A percentile compares a stretch with the other conserved stretches of the same genome.
Conservation (phyloP, 352 stramenopile genomes). For the Pythium oligandrum region DNA sequence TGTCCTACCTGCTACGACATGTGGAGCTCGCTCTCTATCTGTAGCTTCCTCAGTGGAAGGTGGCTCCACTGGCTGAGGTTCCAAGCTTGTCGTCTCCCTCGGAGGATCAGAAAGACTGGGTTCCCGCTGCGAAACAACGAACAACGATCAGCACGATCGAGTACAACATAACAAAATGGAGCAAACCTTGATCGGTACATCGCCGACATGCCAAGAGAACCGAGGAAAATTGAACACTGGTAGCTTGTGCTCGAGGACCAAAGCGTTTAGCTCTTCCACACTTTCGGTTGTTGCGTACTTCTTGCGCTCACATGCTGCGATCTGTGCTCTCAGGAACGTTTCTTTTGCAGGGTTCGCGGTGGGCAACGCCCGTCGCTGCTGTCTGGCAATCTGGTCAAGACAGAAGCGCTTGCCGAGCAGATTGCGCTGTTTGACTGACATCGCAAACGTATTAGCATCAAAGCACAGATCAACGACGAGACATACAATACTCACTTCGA, state of each 20-base stretch:
- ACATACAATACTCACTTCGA: constrained; percentile 20
- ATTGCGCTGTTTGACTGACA: constrained; percentile 16
- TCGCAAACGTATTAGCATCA: background rate
- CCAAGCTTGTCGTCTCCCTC: too few relatives aligned
- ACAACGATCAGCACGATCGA: too few relatives aligned
- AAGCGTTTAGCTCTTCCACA: constrained; percentile 27
- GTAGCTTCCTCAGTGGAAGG: too few relatives aligned
- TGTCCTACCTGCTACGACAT: too few relatives aligned
- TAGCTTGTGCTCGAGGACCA: constrained; percentile 19
- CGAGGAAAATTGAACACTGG: constrained; percentile 39
- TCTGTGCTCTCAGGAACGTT: constrained; percentile 22
- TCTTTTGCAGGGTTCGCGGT: constrained; percentile 8
- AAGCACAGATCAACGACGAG: background rate
- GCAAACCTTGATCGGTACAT: constrained; percentile 31
- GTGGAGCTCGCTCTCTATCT: too few relatives aligned
- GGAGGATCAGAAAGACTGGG: too few relatives aligned
- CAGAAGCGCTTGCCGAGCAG: constrained; percentile 18
- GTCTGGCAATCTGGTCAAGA: constrained; percentile 13
- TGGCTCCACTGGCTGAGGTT: too few relatives aligned
- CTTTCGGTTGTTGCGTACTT: constrained; percentile 17
- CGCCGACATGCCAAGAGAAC: constrained; percentile 27
- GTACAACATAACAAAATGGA: too few relatives aligned
- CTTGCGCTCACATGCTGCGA: constrained; percentile 22
- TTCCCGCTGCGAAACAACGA: too few relatives aligned
- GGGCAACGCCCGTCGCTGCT: constrained; percentile 10